These are phyloP conservation scores for Leccinum variicolor DNA, from an alignment of 768 basidiomycete genomes.

Conservation along the genomic window DNA sequence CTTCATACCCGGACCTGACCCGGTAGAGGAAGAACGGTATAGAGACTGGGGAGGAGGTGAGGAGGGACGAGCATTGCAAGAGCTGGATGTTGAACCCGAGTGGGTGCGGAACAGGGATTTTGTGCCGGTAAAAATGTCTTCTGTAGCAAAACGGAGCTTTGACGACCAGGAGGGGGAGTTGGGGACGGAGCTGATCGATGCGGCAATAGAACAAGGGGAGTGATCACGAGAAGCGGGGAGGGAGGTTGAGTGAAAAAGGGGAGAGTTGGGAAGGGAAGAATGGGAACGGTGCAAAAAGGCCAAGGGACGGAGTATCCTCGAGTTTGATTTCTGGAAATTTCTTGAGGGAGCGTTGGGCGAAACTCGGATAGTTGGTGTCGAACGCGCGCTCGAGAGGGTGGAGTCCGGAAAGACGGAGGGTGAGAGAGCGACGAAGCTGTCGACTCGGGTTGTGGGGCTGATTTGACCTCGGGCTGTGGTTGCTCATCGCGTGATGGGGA, in stretches of 20 bases:
- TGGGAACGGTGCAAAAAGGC: conserved; percentile 18
- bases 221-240: conserved; percentile 8
- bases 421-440: conserved; percentile 8
- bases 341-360: not conserved
- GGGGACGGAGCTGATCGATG: conserved; percentile 13
- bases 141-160: conserved; percentile 23
- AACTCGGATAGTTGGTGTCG: conserved; percentile 20
- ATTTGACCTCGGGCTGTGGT: conserved; percentile 17
- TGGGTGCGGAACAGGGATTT: conserved; percentile 30
- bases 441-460: not conserved
- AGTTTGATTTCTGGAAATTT: conserved; percentile 5
- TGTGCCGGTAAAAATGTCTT: conserved; percentile 31
- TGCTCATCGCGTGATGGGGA: conserved; percentile 26
- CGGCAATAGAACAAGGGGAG: conserved; percentile 14
- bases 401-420: conserved; percentile 21
- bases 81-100: conserved; percentile 11
- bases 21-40: conserved; percentile 20
- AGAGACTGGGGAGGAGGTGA: conserved; percentile 16
- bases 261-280: conserved; percentile 10
- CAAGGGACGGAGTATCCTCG: conserved; percentile 20
- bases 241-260: conserved; percentile 10
- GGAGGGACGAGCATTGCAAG: conserved; percentile 1
- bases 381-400: conserved; percentile 17
- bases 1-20: conserved; percentile 10
- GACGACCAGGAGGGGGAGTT: conserved; percentile 9